phyloP scores from a whole-genome alignment of 106 monocot genomes.

The Chionographis japonica region DNA sequence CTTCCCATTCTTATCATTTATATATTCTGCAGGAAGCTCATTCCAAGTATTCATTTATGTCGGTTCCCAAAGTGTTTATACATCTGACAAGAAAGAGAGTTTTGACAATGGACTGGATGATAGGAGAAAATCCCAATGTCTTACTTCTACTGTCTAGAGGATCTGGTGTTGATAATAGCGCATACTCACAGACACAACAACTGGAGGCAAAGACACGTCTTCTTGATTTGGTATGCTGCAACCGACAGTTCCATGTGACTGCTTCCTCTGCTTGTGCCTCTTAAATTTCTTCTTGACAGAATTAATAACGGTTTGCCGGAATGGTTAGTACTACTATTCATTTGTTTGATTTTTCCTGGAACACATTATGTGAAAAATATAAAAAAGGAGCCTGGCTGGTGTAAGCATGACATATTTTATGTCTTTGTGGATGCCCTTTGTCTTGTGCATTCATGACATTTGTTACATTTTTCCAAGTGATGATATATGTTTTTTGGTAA shows the following conservation, averaged over 20 bases:
- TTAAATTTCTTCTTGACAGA: too few species aligned
- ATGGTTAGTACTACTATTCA: neutral
- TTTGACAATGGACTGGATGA: constrained; percentile 81
- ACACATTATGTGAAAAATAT: too few species aligned
- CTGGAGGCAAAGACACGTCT: constrained; percentile 58
- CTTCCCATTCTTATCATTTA: constrained; percentile 8
- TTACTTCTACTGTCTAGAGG: constrained; percentile 48
- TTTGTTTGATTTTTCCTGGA: neutral
- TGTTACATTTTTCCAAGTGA: too few species aligned
- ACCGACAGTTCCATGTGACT: neutral
- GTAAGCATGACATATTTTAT: too few species aligned
- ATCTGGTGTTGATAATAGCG: constrained; percentile 10
- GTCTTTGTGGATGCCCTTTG: too few species aligned
- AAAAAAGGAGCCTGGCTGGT: too few species aligned
- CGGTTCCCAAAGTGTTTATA: constrained; percentile 60
- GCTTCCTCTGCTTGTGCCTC: too few species aligned
- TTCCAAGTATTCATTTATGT: constrained; percentile 66
- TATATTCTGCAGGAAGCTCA: constrained; percentile 62
- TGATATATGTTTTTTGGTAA: too few species aligned
- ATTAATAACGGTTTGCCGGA: neutral
- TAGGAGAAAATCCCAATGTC: constrained; percentile 65
- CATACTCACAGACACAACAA: constrained; percentile 16
- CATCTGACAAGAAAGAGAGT: constrained; percentile 73
- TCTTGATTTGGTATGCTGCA: constrained; percentile 68
- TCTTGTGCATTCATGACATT: too few species aligned